Base-by-base conservation (phyloP, 805 yeast species). In the baker's yeast (Saccharomyces cerevisiae) region DNA sequence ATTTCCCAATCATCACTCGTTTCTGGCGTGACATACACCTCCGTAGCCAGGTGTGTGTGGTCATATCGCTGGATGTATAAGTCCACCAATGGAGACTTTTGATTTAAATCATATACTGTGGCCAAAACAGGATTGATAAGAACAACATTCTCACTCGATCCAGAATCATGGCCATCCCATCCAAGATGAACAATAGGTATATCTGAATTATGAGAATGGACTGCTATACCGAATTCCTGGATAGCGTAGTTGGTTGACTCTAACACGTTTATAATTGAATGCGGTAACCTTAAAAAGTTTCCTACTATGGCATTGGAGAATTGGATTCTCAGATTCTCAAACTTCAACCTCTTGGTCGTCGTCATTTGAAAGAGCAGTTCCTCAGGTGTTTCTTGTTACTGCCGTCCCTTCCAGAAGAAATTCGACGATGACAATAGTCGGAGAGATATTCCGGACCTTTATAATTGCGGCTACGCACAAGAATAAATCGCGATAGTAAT, bases 1-100 rank as follows among this genome's bases (percentile, higher is more conserved):
- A 88, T 73, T 59, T 91, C 97, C 97, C 97, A 92, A 65, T 92
- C 99, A 4, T 85, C 77, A 1, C 83, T 69, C 0, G 88, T 77
- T 21, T 79, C 70, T 0, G 98, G 98, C 62, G 88, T 96, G 47
- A 92, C 76, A 62, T 80, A 83, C 2, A 91, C 83, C 3, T 82
- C 80, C 5, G 76, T 73, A 0, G 89, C 81, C 14, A 51, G 50
- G 6, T 36, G 49, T 4, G 49, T 29, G 6, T 50, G 51, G 17
- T 54, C 61, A 43, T 57, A 64, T 11, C 53, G 54, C 27, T 57
- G 55, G 14, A 67, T 50, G 3, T 43, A 41, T 22, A 65, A 43
- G 21, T 54, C 54, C 1, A 60, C 59, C 6, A 46, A 46, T 21
- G 28, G 41, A 8, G 27, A 47, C 13, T 27, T 31, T 3, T 22